Evolutionary conservation across 805 yeast genomes (phyloP).

Genomic region (Saturnispora bothae): DNA sequence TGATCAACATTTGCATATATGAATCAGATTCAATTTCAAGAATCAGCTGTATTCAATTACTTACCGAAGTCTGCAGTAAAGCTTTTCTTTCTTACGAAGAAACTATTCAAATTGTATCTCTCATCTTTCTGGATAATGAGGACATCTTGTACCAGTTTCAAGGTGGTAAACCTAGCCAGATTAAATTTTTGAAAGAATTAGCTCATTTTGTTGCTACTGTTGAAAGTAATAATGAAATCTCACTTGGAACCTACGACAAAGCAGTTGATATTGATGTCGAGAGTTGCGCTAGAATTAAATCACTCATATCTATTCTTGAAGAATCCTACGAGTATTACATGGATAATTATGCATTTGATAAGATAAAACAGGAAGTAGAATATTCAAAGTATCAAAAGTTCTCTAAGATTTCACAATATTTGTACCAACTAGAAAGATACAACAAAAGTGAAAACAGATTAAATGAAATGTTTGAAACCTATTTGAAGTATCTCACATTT

Average conservation of each 20-base stretch:
- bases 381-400: slow-evolving; percentile 15
- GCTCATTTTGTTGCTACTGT: slow-evolving; percentile 43
- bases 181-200: slow-evolving; percentile 34
- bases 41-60: slow-evolving; percentile 37
- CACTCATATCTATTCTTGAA: slow-evolving; percentile 21
- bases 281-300: slow-evolving; percentile 22
- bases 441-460: slow-evolving; percentile 11
- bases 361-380: slow-evolving; percentile 8
- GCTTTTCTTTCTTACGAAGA: slow-evolving; percentile 61
- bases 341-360: slow-evolving; percentile 12
- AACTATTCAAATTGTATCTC: slow-evolving; percentile 31
- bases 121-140: slow-evolving; percentile 26
- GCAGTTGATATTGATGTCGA: slow-evolving; percentile 21
- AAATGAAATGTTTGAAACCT: slow-evolving; percentile 28
- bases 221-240: slow-evolving; percentile 32
- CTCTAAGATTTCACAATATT: slow-evolving; percentile 22
- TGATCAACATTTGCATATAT: slow-evolving; percentile 49
- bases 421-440: slow-evolving; percentile 29
- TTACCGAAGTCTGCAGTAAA: slow-evolving; percentile 43
- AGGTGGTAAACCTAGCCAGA: slow-evolving; percentile 16
- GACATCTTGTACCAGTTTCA: slow-evolving; percentile 18
- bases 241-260: slow-evolving; percentile 25
- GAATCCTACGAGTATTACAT: slow-evolving; percentile 23
- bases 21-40: slow-evolving; percentile 51
- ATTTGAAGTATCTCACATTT: slow-evolving; percentile 32